phyloP scores from a whole-genome alignment of 305 asterid species.

The Fraxinus baroniana region DNA sequence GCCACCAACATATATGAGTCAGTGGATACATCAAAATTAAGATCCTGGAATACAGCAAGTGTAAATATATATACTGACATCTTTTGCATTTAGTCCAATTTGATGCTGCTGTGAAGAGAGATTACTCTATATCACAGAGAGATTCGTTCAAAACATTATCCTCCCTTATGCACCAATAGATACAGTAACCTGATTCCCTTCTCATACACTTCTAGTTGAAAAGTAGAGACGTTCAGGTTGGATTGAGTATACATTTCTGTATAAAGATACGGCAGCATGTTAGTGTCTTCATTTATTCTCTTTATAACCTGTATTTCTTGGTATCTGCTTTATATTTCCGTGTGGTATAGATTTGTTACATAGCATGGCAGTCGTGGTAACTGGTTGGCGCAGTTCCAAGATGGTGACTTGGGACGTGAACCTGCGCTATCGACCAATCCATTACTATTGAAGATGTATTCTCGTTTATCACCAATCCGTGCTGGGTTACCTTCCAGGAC shows the following conservation, averaged over 20 bases:
- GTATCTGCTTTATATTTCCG: neutral
- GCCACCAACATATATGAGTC: constrained; percentile 16
- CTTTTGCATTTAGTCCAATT: neutral
- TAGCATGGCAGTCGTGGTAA: neutral
- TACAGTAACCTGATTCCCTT: neutral
- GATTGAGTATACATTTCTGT: neutral
- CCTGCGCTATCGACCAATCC: neutral
- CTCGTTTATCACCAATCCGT: neutral
- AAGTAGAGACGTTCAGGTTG: neutral
- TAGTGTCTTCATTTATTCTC: neutral
- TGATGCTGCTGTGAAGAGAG: neutral
- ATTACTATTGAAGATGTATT: neutral
- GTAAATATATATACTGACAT: constrained; percentile 10
- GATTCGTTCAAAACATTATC: neutral
- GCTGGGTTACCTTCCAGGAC: neutral
- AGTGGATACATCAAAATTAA: constrained; percentile 4
- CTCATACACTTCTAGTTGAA: neutral
- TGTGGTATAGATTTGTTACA: neutral
- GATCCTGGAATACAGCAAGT: constrained; percentile 1
- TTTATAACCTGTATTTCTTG: neutral
- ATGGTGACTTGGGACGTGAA: neutral
- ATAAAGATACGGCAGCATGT: neutral
- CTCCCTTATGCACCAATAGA: neutral
- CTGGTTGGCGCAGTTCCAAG: neutral
- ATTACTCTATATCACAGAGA: neutral